These are phyloP conservation scores for Neurospora tetrasperma DNA, from an alignment of 495 filamentous ascomycete genomes.

Conservation along the genomic window DNA sequence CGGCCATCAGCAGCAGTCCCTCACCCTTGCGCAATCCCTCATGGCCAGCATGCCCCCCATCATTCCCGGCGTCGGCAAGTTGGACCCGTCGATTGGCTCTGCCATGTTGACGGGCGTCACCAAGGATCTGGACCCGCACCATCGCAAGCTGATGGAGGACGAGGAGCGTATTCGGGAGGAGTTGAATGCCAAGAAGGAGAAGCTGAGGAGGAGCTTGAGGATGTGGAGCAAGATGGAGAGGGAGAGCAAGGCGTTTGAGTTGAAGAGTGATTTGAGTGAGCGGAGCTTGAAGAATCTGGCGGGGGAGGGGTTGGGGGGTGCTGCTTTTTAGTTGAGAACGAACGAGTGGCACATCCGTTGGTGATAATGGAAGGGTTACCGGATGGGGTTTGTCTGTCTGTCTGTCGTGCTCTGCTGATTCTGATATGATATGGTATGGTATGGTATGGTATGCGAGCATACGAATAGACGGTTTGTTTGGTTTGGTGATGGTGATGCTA, in stretches of 20 bases:
- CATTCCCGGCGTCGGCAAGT: slow-evolving; percentile 31
- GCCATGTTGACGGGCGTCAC: slow-evolving; percentile 24
- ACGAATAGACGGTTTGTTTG: neutral
- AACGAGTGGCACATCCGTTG: too few species aligned
- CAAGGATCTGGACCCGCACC: slow-evolving; percentile 31
- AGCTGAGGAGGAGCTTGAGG: slow-evolving; percentile 30
- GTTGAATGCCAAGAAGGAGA: slow-evolving; percentile 34
- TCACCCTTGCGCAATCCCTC: slow-evolving; percentile 30
- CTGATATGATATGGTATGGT: too few species aligned
- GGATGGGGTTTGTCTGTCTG: neutral
- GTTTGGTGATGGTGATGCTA: neutral
- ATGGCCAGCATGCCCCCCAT: slow-evolving; percentile 31
- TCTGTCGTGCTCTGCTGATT: neutral
- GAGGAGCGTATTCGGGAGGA: slow-evolving; percentile 38
- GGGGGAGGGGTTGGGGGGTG: slow-evolving; percentile 33
- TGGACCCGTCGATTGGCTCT: slow-evolving; percentile 21
- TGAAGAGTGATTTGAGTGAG: slow-evolving; percentile 37
- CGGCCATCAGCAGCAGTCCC: slow-evolving; percentile 3
- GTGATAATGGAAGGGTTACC: neutral
- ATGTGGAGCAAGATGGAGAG: slow-evolving; percentile 33
- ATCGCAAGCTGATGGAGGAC: slow-evolving; percentile 31
- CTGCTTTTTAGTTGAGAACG: slow-evolving; percentile 23
- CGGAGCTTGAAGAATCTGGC: slow-evolving; percentile 33
- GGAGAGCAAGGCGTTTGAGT: slow-evolving; percentile 34
- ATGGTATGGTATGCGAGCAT: neutral